Evolutionary conservation across 495 filamentous ascomycete genomes (phyloP).

Genomic region (Lepraria neglecta): DNA sequence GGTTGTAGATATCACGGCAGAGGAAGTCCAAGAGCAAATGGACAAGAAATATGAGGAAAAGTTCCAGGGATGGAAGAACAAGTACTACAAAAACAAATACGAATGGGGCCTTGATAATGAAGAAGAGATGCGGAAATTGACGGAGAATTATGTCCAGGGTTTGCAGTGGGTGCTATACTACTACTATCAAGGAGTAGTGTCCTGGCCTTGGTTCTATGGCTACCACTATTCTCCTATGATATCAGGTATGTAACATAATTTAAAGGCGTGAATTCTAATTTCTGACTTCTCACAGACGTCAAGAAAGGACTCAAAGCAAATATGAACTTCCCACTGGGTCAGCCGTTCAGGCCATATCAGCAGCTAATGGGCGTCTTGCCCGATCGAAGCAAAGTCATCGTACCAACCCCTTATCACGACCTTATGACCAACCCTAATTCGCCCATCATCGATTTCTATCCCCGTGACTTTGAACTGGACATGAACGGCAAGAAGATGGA

Average conservation of each 20-base stretch:
- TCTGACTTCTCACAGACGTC: conserved; percentile 54
- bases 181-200: conserved; percentile 94
- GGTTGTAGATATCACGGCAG: conserved; percentile 68
- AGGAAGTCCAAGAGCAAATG: conserved; percentile 69
- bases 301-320: conserved; percentile 80
- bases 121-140: conserved; percentile 70
- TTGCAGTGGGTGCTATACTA: conserved; percentile 98
- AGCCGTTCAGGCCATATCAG: conserved; percentile 90
- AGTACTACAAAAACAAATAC: conserved; percentile 87
- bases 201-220: conserved; percentile 96
- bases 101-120: conserved; percentile 82
- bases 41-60: conserved; percentile 79
- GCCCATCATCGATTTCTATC: conserved; percentile 98
- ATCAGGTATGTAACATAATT: conserved; percentile 51
- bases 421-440: conserved; percentile 87
- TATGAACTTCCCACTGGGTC: conserved; percentile 85
- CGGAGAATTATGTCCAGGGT: conserved; percentile 96
- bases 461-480: conserved; percentile 92
- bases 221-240: conserved; percentile 99
- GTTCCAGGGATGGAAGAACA: conserved; percentile 86
- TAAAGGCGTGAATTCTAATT: conserved; percentile 11
- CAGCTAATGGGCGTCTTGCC: conserved; percentile 98
- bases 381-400: conserved; percentile 93
- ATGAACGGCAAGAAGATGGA: conserved; percentile 99
- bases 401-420: conserved; percentile 78